A percentile compares a stretch with the other conserved stretches of the same genome.
These are phyloP conservation scores for Trametes cingulata DNA, from an alignment of 768 basidiomycete species.

Conservation along the genomic window DNA sequence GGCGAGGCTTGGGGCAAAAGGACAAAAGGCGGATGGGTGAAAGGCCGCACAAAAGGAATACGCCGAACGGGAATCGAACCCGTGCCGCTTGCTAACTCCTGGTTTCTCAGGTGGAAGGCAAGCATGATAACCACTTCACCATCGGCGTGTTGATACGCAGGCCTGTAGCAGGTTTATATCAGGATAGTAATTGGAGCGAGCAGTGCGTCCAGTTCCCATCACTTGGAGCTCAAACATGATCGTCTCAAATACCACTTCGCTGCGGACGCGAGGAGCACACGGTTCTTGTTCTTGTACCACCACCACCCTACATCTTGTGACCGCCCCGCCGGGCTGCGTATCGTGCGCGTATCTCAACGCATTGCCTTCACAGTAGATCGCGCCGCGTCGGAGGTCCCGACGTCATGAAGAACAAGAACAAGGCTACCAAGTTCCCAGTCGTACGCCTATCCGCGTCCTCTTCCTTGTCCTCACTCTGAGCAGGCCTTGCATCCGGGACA, in stretches of 20 bases:
- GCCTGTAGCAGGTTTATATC: background rate
- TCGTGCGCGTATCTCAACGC: too few species aligned
- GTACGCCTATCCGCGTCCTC: conserved; percentile 48
- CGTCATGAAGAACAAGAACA: conserved; percentile 91
- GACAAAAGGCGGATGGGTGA: too few species aligned
- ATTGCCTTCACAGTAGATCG: background rate
- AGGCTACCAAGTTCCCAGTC: conserved; percentile 89
- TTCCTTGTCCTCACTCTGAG: background rate
- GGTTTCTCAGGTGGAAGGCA: conserved; percentile 61
- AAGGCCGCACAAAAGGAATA: conserved; percentile 17
- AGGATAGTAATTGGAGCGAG: too few species aligned
- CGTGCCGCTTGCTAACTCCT: conserved; percentile 40
- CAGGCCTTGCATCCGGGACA: background rate
- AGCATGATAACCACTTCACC: conserved; percentile 94
- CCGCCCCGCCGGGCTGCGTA: too few species aligned
- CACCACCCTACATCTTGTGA: too few species aligned
- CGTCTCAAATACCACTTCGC: background rate
- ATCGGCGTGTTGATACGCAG: conserved; percentile 44
- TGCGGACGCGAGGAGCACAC: background rate
- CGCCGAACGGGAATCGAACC: conserved; percentile 39
- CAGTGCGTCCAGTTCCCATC: background rate
- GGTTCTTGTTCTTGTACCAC: background rate
- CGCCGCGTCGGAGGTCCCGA: background rate
- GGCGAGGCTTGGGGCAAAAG: too few species aligned
- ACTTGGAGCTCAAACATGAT: too few species aligned